Conservation (phyloP, 768 basidiomycete species). For the Lactarius sanguifluus region DNA sequence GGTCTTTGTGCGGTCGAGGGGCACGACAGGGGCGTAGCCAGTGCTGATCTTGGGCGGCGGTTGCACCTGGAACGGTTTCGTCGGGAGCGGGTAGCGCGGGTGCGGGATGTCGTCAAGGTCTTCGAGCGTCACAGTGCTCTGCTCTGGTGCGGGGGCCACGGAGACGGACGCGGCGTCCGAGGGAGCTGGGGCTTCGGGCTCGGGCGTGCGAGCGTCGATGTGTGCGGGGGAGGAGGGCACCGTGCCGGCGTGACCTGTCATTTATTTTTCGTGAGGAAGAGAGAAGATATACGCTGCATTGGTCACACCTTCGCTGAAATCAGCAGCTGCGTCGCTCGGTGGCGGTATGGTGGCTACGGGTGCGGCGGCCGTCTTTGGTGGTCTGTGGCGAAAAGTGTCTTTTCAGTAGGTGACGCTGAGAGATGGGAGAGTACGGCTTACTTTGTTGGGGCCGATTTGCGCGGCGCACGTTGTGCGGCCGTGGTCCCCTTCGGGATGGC, state of each 20-base stretch:
- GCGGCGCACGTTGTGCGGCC: constrained; percentile 33
- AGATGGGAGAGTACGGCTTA: constrained; percentile 18
- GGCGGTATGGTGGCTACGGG: constrained; percentile 6
- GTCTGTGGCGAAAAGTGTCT: not conserved
- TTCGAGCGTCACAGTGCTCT: constrained; percentile 27
- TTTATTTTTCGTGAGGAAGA: not conserved
- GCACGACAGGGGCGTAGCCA: constrained; percentile 65
- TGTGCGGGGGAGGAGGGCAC: constrained; percentile 29
- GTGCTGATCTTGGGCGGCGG: constrained; percentile 73
- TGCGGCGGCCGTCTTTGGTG: not conserved
- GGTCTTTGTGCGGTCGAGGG: constrained; percentile 62
- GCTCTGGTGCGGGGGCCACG: constrained; percentile 13
- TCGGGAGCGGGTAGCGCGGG: constrained; percentile 74
- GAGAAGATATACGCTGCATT: not conserved
- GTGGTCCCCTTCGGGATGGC: constrained; percentile 32
- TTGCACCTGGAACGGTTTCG: constrained; percentile 82
- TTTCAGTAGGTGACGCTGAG: not conserved
- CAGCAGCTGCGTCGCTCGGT: constrained; percentile 14
- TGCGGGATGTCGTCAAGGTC: constrained; percentile 60
- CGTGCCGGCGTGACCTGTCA: constrained; percentile 29
- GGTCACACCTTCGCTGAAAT: constrained; percentile 21
- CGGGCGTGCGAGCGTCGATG: constrained; percentile 21
- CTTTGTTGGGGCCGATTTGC: constrained; percentile 36
- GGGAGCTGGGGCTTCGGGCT: constrained; percentile 12
- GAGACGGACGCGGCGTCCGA: not conserved